Base-by-base conservation (phyloP, 768 basidiomycete genomes). In the Kwoniella dendrophila region DNA sequence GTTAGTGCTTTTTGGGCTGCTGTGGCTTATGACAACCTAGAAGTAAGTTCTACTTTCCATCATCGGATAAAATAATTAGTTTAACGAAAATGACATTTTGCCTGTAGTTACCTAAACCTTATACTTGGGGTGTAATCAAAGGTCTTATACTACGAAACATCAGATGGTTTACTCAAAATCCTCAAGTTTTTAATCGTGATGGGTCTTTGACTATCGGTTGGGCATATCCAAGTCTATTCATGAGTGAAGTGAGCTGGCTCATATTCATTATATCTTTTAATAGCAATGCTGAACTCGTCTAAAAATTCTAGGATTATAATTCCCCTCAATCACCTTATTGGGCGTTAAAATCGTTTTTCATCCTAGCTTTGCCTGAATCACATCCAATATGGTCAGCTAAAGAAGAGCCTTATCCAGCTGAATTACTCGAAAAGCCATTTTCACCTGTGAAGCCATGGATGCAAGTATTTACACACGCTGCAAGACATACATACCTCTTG, bases 311-410 rank as follows among this genome's bases (percentile, higher is more conserved):
- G 73, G 88, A 88, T 0, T 55, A 68, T 16, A 74, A 80, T 12
- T 51, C 60, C 8, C 40, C 47, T 8, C 87, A 88, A 26, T 88
- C 87, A 29, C 86, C 87, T 2, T 90, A 90, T 78, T 90, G 88
- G 89, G 87, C 86, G 70, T 88, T 87, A 80, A 88, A 89, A 73
- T 86, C 87, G 1, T 90, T 90, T 76, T 81, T 87, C 44, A 75
- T 86, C 3, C 84, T 90, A 12, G 81, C 87, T 7, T 81, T 88
- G 3, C 85, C 87, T 1, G 82, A 84, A 18, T 81, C 83, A 0
- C 88, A 90, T 74, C 86, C 87, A 1, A 89, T 89, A 82, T 90
- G 88, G 89, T 68, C 83, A 0, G 80, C 84, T 0, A 68, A 81
- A 20, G 88, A 90, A 74, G 86, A 87, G 62, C 83, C 84, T 2